These are phyloP conservation scores for Gossypium bickii DNA, from an alignment of 345 rosid species.

Conservation along the genomic window DNA sequence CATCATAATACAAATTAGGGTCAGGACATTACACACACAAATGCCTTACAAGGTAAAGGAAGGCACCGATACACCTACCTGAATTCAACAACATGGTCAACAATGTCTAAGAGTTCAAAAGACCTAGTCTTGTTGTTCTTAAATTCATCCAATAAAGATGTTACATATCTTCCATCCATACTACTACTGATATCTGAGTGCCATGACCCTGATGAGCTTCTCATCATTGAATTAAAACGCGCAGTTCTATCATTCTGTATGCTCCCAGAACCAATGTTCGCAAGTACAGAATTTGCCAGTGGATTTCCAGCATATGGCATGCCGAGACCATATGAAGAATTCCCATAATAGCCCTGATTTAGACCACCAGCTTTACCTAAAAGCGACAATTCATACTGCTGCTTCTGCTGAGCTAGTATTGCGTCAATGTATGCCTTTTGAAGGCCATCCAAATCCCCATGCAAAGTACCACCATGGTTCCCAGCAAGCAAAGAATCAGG, in stretches of 20 bases:
- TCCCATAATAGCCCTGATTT: slow-evolving; percentile 45
- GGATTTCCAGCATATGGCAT: slow-evolving; percentile 44
- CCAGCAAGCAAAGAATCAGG: slow-evolving; percentile 41
- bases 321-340: slow-evolving; percentile 47
- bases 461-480: slow-evolving; percentile 38
- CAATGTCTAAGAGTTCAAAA: slow-evolving; percentile 69
- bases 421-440: slow-evolving; percentile 57
- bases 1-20: slow-evolving; percentile 22
- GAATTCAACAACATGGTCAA: slow-evolving; percentile 80
- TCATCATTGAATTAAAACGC: slow-evolving; percentile 51
- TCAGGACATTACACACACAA: slow-evolving; percentile 9
- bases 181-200: slow-evolving; percentile 48
- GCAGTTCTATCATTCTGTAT: slow-evolving; percentile 47
- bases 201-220: slow-evolving; percentile 58
- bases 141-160: slow-evolving; percentile 76
- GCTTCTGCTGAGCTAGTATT: slow-evolving; percentile 66
- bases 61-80: slow-evolving; percentile 40
- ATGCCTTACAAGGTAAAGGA: slow-evolving; percentile 16
- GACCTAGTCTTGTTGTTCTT: slow-evolving; percentile 75
- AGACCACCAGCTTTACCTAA: slow-evolving; percentile 46
- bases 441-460: slow-evolving; percentile 42
- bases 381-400: slow-evolving; percentile 43
- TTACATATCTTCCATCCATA: slow-evolving; percentile 39
- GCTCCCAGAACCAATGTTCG: slow-evolving; percentile 55
- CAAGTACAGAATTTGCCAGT: slow-evolving; percentile 41